phyloP scores from a whole-genome alignment of 139 green algal genomes.

The Chlorella vulgaris region DNA sequence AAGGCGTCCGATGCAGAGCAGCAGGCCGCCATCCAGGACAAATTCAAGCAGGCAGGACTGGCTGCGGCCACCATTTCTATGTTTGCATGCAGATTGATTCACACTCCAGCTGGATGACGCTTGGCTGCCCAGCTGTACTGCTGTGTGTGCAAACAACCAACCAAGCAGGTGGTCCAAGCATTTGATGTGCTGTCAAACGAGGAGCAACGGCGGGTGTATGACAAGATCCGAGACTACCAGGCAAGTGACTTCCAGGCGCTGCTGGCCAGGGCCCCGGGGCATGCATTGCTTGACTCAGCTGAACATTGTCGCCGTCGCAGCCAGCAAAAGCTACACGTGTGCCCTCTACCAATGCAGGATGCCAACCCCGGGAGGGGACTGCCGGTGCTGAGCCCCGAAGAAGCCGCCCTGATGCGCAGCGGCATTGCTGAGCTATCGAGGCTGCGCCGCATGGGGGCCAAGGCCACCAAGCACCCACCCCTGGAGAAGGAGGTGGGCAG shows the following conservation, averaged over 20 bases:
- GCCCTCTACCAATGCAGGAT: slow-evolving; percentile 12
- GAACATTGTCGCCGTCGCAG: too few relatives aligned
- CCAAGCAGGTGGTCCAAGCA: slow-evolving; percentile 52
- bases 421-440: slow-evolving; percentile 40
- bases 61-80: too few relatives aligned
- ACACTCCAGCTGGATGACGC: too few relatives aligned
- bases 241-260: too few relatives aligned
- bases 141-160: too few relatives aligned
- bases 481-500: slow-evolving; percentile 36
- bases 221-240: slow-evolving; percentile 44
- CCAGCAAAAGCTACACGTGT: not conserved
- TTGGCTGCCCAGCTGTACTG: too few relatives aligned
- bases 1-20: slow-evolving; percentile 28
- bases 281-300: too few relatives aligned
- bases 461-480: slow-evolving; percentile 39
- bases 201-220: slow-evolving; percentile 53
- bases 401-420: slow-evolving; percentile 36
- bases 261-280: too few relatives aligned
- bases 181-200: slow-evolving; percentile 74
- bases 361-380: slow-evolving; percentile 43
- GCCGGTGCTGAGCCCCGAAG: slow-evolving; percentile 36
- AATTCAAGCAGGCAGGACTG: slow-evolving; percentile 24
- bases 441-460: slow-evolving; percentile 40
- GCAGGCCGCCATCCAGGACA: slow-evolving; percentile 41
- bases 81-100: too few relatives aligned